Evolutionary conservation across 352 stramenopile species (phyloP).

Genomic region (Peronosclerospora sorghi): DNA sequence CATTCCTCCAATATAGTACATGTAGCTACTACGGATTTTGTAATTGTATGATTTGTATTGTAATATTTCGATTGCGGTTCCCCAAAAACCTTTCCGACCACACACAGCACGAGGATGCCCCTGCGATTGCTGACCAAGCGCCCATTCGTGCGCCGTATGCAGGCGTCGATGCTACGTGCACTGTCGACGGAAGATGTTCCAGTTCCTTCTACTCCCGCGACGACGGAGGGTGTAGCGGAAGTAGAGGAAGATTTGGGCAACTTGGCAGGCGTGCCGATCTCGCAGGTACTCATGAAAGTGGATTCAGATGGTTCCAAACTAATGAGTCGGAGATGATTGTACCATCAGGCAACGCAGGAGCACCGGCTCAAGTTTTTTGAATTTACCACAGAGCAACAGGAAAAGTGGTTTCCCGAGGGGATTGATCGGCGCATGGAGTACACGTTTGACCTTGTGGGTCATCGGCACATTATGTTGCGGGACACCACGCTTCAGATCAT

Average conservation of each 20-base stretch:
- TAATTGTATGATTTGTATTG: no score
- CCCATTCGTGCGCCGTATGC: constrained; percentile 13
- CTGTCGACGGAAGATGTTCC: constrained; percentile 28
- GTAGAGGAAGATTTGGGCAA: constrained; percentile 27
- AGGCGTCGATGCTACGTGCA: constrained; percentile 17
- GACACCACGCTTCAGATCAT: constrained; percentile 71
- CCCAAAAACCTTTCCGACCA: neutral
- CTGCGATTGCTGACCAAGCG: constrained; percentile 43
- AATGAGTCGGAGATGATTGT: neutral
- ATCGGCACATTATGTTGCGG: constrained; percentile 79
- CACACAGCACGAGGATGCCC: constrained; percentile 30
- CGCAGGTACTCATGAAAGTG: constrained; percentile 26
- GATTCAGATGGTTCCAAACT: neutral
- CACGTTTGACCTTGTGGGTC: constrained; percentile 73
- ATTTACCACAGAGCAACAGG: constrained; percentile 64
- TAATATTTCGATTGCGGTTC: no score
- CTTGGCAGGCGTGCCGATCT: constrained; percentile 45
- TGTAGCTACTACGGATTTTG: no score
- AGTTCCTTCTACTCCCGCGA: constrained; percentile 3
- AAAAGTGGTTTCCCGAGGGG: constrained; percentile 62
- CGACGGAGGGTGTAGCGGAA: constrained; percentile 4
- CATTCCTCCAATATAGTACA: no score
- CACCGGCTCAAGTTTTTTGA: constrained; percentile 74
- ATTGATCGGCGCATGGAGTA: constrained; percentile 61
- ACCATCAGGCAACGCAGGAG: constrained; percentile 34